Base-by-base conservation (phyloP, 352 stramenopile genomes). In the Globisporangium cystogenes region DNA sequence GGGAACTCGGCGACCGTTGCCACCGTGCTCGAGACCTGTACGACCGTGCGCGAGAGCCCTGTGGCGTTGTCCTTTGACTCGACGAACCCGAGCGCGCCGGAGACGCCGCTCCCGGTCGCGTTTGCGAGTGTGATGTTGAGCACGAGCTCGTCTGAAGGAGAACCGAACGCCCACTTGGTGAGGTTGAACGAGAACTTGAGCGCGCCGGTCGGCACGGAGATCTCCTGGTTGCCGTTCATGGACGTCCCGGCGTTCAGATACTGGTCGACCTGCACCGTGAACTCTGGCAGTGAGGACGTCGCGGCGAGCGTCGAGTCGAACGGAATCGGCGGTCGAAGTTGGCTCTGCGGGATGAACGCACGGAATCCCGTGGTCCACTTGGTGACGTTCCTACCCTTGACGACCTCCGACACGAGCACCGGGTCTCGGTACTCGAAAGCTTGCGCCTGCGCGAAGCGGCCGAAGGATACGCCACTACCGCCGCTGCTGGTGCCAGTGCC, bases 141-240 rank as follows among this genome's bases (percentile, higher is more conserved):
- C 44, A 57, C 40, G 20, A 67, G 48, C 31, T n/a, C 35, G 49
- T 67, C 54, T 1, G 39, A 37, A 1, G 35, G 1, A 6, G 45
- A 54, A 15, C 18, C 40, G 39, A 67, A 67, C 15, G 16, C 12
- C 60, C 60, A 67, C 26, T 53, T 55, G 6, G 55, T 53, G 12
- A 67, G 59, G 39, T 48, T 62, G 50, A 67, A 43, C 3, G 50
- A 48, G 23, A 67, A 67, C 51, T 67, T 67, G 60, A 67, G 55
- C 6, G n/a, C 55, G 7, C 60, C 60, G 15, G 55, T 39, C 5
- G 60, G 55, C 0, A 67, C 51, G 4, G 18, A 24, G 11, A 67
- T 33, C 27, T 26, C 20, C 29, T 59, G 50, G 18, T 46, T 14
- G 21, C 55, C 56, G 41, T 64, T 67, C 21, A 11, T 21, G 1